phyloP scores from a whole-genome alignment of 2,329 filamentous ascomycete species.

The Blastomyces gilchristii region DNA sequence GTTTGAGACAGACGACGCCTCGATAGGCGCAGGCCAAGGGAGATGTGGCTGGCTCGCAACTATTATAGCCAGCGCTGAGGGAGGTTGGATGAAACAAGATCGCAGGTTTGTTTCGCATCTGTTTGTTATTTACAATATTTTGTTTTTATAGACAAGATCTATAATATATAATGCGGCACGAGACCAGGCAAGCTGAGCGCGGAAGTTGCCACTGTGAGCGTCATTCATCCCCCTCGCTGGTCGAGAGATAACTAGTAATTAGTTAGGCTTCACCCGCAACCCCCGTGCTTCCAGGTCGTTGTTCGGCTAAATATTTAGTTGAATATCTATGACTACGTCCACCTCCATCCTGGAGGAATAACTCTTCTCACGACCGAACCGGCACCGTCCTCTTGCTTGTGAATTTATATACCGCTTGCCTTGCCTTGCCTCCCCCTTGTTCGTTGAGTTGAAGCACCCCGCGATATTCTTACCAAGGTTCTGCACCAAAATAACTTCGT shows the following conservation, averaged over 20 bases:
- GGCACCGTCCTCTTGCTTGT: background rate
- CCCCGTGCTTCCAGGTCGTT: background rate
- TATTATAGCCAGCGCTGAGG: background rate
- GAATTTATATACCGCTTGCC: background rate
- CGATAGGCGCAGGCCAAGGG: background rate
- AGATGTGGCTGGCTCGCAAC: background rate
- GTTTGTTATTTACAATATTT: background rate
- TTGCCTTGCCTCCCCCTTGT: background rate
- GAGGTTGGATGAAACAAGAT: background rate
- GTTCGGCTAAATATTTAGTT: constrained; percentile 1
- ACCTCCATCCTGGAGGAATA: background rate
- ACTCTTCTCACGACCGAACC: background rate
- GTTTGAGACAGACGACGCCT: background rate
- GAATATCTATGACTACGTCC: background rate
- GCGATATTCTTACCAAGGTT: background rate
- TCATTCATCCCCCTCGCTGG: background rate
- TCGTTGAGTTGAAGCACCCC: background rate
- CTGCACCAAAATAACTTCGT: background rate
- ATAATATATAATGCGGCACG: background rate
- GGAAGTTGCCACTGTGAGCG: background rate
- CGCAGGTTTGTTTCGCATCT: background rate
- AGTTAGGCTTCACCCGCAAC: background rate
- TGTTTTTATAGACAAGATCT: background rate
- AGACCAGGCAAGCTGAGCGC: background rate
- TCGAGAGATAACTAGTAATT: background rate